Base-by-base conservation (phyloP, 805 yeast species). In the Allodekkera sacchari region DNA sequence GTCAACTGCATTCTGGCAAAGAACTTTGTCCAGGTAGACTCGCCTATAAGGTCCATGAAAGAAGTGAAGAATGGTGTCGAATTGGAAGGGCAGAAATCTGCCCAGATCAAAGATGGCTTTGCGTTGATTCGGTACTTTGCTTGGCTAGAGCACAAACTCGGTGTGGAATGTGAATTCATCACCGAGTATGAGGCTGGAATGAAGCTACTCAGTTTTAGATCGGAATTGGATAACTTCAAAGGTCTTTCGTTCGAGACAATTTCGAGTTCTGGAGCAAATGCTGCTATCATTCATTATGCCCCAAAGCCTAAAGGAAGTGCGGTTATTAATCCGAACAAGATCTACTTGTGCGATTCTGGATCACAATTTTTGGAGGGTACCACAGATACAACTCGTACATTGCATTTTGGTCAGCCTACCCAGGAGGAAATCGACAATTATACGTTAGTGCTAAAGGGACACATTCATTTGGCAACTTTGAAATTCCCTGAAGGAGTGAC, bases 201-300 rank as follows among this genome's bases (percentile, higher is more conserved):
- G 43, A 74, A 77, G 44, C 64, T 79, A 18, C 63, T 64, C 31
- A 54, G 66, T 22, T 71, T 79, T 30, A 64, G 89, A 45, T 51
- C 64, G 19, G 55, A 66, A 19, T 67, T 68, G 41, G 68, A 68
- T 14, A 58, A 68, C 39, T 74, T 69, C 46, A 66, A 60, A 14
- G 92, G 88, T 1, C 66, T 74, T 27, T 76, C 85, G 3, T 82
- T 82, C 53, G 76, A 72, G 30, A 81, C 92, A 0, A 81, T 82
- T 29, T 74, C 84, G 31, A 72, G 87, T 5, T 65, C 83, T 1
- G 92, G 89, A 1, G 63, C 84, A 9, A 82, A 81, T 50, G 83
- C 84, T 7, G 83, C 92, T 2, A 63, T 82, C 19, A 78, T 83
- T 38, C 94, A 83, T 52, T 83, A 83, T 51, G 59, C 74, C 25